phyloP scores from a whole-genome alignment of 73 alveolate genomes.

The Paramecium pentaurelia region DNA sequence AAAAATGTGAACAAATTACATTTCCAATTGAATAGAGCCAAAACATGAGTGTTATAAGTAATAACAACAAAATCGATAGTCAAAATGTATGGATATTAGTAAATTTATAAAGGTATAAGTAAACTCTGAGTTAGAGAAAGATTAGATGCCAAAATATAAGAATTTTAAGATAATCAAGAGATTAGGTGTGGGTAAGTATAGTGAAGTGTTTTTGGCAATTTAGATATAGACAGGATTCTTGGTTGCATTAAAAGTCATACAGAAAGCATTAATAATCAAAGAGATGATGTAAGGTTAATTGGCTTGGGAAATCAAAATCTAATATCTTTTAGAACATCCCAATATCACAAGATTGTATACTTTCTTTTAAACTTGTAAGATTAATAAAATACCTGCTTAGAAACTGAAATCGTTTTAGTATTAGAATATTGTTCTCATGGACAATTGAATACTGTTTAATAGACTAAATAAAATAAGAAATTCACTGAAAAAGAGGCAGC shows the following conservation, averaged over 20 bases:
- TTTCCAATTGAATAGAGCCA: background rate
- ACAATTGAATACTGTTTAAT: background rate
- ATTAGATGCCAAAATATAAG: background rate
- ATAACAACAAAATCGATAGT: background rate
- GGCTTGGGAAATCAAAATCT: slow-evolving; percentile 30
- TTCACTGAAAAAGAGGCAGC: slow-evolving; percentile 44
- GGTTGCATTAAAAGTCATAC: slow-evolving; percentile 46
- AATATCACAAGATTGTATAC: slow-evolving; percentile 1
- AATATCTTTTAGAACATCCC: slow-evolving; percentile 1
- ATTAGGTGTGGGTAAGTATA: slow-evolving; percentile 40
- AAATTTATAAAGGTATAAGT: background rate
- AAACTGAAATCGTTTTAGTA: slow-evolving; percentile 1
- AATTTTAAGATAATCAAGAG: background rate
- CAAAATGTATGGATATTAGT: background rate
- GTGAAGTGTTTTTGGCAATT: slow-evolving; percentile 23
- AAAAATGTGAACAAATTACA: background rate
- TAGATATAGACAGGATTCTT: background rate
- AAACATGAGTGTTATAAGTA: background rate
- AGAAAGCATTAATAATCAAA: background rate
- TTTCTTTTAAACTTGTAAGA: background rate
- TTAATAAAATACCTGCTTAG: background rate
- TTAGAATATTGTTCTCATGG: slow-evolving; percentile 31
- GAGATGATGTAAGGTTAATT: background rate
- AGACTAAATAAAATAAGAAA: background rate
- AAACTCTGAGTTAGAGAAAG: background rate